A percentile compares a stretch with the other conserved stretches of the same genome.
Evolutionary conservation across 2,329 filamentous ascomycete genomes (phyloP).

Genomic region (Fusarium paranaense): DNA sequence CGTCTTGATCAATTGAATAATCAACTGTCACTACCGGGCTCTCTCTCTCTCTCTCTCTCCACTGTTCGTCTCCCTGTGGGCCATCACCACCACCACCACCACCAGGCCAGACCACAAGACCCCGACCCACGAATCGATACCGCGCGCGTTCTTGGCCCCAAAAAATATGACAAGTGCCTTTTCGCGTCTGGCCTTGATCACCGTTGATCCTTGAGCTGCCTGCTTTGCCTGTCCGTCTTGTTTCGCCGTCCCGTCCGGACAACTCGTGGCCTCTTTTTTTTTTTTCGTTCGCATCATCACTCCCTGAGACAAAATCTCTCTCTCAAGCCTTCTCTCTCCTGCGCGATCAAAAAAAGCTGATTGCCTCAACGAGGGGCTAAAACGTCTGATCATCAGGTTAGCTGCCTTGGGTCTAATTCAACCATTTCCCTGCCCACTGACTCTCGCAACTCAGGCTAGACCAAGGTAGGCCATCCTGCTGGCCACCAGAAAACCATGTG

Average conservation of each 20-base stretch:
- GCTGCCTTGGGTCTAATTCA: not conserved
- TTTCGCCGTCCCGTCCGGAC: not conserved
- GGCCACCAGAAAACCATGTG: conserved; percentile 52
- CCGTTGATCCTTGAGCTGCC: not conserved
- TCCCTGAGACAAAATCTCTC: not conserved
- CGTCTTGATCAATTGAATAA: not conserved
- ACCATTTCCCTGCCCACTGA: not conserved
- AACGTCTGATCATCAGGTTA: not conserved
- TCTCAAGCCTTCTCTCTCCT: not conserved
- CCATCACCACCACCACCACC: not conserved
- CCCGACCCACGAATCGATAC: not conserved
- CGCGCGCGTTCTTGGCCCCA: not conserved
- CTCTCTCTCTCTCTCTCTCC: not conserved
- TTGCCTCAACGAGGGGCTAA: not conserved
- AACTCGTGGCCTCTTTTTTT: not conserved
- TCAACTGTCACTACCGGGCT: not conserved
- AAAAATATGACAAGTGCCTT: conserved; percentile 11
- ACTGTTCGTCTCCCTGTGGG: not conserved
- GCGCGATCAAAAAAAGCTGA: not conserved
- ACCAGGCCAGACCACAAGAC: not conserved
- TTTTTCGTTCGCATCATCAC: not conserved
- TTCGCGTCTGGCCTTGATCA: not conserved
- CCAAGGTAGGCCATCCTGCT: not conserved
- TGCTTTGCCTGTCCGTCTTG: not conserved
- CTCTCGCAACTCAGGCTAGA: not conserved